phyloP scores from a whole-genome alignment of 768 basidiomycete species.

The Lactarius vividus region DNA sequence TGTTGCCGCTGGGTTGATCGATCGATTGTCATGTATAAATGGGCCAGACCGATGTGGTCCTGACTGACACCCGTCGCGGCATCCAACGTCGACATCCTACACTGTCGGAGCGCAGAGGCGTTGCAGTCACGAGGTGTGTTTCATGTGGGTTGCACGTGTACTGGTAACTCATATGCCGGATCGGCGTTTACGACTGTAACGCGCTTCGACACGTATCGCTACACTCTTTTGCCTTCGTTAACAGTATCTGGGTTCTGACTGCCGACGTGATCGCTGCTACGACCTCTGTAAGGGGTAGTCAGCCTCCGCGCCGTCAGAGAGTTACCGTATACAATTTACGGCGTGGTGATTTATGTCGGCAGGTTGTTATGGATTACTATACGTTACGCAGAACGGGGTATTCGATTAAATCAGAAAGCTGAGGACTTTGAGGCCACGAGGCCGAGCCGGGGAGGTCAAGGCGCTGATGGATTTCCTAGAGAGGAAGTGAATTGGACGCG shows the following conservation, averaged over 20 bases:
- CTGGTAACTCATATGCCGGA: neutral
- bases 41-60: constrained; percentile 52
- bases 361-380: constrained; percentile 56
- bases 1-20: neutral
- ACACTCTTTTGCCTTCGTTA: constrained; percentile 54
- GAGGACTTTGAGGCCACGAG: constrained; percentile 1
- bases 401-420: constrained; percentile 42
- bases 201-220: constrained; percentile 45
- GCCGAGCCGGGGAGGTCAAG: neutral
- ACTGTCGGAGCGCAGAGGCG: constrained; percentile 59
- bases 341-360: constrained; percentile 7
- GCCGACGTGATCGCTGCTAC: constrained; percentile 49
- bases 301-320: neutral
- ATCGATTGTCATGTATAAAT: neutral
- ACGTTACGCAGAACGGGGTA: constrained; percentile 55
- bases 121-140: constrained; percentile 54
- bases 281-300: constrained; percentile 47
- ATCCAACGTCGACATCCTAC: constrained; percentile 61
- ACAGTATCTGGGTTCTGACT: constrained; percentile 47
- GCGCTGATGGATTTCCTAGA: neutral
- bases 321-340: neutral
- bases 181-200: constrained; percentile 34
- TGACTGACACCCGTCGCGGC: constrained; percentile 49
- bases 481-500: neutral
- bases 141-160: neutral